phyloP scores from a whole-genome alignment of 2,329 filamentous ascomycete genomes.

The Fusarium lateritium region DNA sequence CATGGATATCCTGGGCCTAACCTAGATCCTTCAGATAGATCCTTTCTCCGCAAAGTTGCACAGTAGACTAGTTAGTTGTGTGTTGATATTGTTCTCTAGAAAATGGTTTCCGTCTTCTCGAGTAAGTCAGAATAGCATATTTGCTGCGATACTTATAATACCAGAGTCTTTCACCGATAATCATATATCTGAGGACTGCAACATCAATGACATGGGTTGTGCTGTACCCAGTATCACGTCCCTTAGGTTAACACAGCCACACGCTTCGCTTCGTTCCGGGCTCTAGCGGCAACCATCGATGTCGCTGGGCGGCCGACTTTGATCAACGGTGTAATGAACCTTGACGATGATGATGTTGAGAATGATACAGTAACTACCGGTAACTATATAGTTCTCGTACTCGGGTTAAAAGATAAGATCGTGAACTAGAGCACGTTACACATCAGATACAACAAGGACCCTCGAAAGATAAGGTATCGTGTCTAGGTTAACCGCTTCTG shows the following conservation, averaged over 20 bases:
- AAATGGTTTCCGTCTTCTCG: too few relatives aligned
- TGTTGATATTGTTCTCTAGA: neutral
- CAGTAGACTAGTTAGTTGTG: neutral
- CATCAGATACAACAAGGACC: too few relatives aligned
- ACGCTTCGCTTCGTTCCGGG: conserved; percentile 27
- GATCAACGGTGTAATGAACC: neutral
- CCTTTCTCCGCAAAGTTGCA: neutral
- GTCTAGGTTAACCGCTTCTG: neutral
- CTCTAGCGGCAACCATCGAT: conserved; percentile 18
- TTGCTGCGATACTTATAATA: too few relatives aligned
- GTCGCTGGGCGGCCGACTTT: conserved; percentile 24
- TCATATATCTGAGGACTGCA: neutral
- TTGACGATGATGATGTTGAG: neutral
- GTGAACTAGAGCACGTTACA: too few relatives aligned
- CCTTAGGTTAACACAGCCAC: conserved; percentile 31
- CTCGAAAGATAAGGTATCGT: too few relatives aligned
- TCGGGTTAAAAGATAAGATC: neutral
- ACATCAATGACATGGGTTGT: neutral
- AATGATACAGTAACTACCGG: too few relatives aligned
- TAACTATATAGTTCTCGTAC: neutral
- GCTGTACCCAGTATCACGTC: neutral
- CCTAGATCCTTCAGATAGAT: conserved; percentile 2
- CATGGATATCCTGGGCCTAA: neutral
- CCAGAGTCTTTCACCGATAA: too few relatives aligned
- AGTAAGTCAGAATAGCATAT: too few relatives aligned